A percentile compares a stretch with the other conserved stretches of the same genome.
These are phyloP conservation scores for Avena insularis DNA, from an alignment of 176 grass and related monocot species.

Conservation along the genomic window DNA sequence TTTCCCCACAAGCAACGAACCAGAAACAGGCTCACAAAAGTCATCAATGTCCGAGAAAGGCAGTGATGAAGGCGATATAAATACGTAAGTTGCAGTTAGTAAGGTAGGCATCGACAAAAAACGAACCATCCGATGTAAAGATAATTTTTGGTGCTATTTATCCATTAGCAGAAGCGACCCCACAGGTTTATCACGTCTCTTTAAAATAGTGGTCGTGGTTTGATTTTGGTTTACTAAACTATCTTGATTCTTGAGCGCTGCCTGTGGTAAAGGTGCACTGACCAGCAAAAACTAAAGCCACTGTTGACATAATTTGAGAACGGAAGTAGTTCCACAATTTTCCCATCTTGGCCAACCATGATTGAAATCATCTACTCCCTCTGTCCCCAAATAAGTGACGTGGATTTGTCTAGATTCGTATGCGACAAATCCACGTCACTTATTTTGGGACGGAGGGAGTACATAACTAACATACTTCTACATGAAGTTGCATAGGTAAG, in stretches of 20 bases:
- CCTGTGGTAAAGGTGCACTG: not conserved
- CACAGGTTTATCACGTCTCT: not conserved
- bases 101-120: conserved; percentile 17
- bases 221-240: not conserved
- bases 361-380: not conserved
- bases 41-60: not conserved
- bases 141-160: conserved; percentile 10
- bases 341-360: conserved; percentile 24
- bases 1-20: conserved; percentile 5
- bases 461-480: not conserved
- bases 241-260: not conserved
- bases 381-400: no score
- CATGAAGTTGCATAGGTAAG: not conserved
- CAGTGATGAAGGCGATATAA: conserved; percentile 13
- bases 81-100: conserved; percentile 23
- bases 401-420: no score
- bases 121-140: conserved; percentile 3
- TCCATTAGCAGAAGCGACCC: conserved; percentile 6
- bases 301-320: conserved; percentile 25
- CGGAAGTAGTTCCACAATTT: not conserved
- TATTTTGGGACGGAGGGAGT: no score
- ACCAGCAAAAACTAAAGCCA: conserved; percentile 8
- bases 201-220: not conserved
- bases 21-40: conserved; percentile 19
- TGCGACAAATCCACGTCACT: no score